phyloP scores from a whole-genome alignment of 2,329 filamentous ascomycete species.

The Arthroderma sp. region DNA sequence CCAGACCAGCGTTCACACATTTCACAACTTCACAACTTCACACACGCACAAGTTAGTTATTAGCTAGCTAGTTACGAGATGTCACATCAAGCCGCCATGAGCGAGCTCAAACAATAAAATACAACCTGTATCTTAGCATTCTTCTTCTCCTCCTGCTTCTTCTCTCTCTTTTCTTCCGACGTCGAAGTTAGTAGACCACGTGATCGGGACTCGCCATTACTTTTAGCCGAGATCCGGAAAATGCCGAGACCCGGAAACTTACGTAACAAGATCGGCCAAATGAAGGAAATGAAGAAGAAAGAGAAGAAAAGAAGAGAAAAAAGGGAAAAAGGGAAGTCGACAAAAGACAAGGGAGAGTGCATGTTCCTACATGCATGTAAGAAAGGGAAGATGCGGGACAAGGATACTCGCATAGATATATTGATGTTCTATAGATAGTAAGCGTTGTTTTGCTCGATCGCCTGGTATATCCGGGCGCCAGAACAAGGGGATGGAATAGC shows the following conservation, averaged over 20 bases:
- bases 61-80: slow-evolving; percentile 5
- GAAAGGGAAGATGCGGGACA: neutral
- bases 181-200: neutral
- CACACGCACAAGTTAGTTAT: neutral
- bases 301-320: neutral
- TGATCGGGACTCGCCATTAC: neutral
- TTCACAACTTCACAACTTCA: no score
- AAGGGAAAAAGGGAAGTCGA: neutral
- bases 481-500: neutral
- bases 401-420: neutral
- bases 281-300: neutral
- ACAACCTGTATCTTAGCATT: neutral
- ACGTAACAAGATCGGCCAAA: neutral
- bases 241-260: neutral
- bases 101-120: neutral
- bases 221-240: neutral
- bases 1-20: slow-evolving; percentile 1
- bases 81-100: neutral
- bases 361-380: neutral
- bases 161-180: neutral
- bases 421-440: neutral
- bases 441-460: no score
- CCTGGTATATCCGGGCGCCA: neutral
- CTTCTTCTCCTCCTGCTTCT: neutral
- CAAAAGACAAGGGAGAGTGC: neutral